A percentile compares a stretch with the other conserved stretches of the same genome.
Evolutionary conservation across 306 rosid genomes (phyloP).

Genomic region (Rosa chinensis): DNA sequence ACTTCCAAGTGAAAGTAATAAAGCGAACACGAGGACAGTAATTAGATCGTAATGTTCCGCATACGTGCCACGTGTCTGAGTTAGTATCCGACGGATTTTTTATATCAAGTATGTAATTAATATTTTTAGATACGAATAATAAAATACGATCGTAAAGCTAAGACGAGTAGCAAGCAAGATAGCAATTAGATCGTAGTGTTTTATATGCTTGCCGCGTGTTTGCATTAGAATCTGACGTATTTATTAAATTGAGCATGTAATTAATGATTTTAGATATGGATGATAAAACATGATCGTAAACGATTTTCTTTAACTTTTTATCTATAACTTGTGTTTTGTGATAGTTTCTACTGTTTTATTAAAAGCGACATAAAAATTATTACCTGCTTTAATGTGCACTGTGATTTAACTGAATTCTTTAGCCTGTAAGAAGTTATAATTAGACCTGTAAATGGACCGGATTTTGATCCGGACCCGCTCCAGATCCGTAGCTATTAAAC

Average conservation of each 20-base stretch:
- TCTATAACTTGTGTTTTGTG: neutral
- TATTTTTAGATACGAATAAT: neutral
- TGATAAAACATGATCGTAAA: neutral
- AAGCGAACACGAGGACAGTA: neutral
- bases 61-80: neutral
- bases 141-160: neutral
- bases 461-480: too few species aligned
- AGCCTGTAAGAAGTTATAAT: neutral
- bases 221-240: accelerated
- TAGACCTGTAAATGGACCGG: too few species aligned
- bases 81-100: accelerated
- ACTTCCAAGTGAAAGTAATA: neutral
- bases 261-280: neutral
- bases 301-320: neutral
- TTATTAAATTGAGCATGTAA: neutral
- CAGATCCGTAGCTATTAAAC: too few species aligned
- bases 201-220: neutral
- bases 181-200: neutral
- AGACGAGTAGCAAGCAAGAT: neutral
- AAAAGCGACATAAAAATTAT: too few species aligned
- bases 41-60: neutral
- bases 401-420: neutral
- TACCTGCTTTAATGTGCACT: too few species aligned
- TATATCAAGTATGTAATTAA: neutral
- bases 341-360: too few species aligned